Evolutionary conservation across 257 asterid genomes (phyloP), one percentile per base, ranked within the genome.

Genomic region (Nicotiana sylvestris): DNA sequence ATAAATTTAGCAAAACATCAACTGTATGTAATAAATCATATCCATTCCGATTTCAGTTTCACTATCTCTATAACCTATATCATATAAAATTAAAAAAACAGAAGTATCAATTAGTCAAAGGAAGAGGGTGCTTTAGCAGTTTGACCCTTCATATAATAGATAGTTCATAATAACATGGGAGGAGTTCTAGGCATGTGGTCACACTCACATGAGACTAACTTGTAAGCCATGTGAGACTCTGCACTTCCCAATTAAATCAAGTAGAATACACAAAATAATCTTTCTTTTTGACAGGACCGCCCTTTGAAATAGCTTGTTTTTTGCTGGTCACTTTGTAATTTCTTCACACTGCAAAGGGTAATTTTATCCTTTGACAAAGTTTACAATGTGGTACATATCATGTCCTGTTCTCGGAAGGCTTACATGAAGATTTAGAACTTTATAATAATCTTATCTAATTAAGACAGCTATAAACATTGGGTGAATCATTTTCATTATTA

Each of bases 121-220:
- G 85, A 53, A 83, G 85, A 61, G 30, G 76, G 49, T 66, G 64
- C 66, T 79, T 84, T 83, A 77, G 82, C 9, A 62, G 79, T 66
- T 87, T 82, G 87, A 84, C 86, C 83, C 66, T 82, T 79, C 49
- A 30, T 61, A 37, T 61, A 33, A 33, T 33, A 86, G 66, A 84
- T 51, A 76, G 83, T 81, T 80, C 82, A 84, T 82, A 80, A 85
- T 85, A 90, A 89, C 90, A 88, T 88, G 88, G 92, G 86, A 83
- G 86, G 84, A 87, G 84, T 72, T 91, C 86, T 37, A 82, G 77
- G 89, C 97, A 91, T 92, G 97, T 91, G 97, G 83, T 82, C 95
- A 92, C 97, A 89, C 88, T 82, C 95, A 92, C 97, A 90, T 89
- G 93, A 88, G 82, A 57, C 91, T 83, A 81, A 80, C 87, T 74